These are phyloP conservation scores for Phellopilus nigrolimitatus DNA, from an alignment of 1,284 basidiomycete genomes.

Conservation along the genomic window DNA sequence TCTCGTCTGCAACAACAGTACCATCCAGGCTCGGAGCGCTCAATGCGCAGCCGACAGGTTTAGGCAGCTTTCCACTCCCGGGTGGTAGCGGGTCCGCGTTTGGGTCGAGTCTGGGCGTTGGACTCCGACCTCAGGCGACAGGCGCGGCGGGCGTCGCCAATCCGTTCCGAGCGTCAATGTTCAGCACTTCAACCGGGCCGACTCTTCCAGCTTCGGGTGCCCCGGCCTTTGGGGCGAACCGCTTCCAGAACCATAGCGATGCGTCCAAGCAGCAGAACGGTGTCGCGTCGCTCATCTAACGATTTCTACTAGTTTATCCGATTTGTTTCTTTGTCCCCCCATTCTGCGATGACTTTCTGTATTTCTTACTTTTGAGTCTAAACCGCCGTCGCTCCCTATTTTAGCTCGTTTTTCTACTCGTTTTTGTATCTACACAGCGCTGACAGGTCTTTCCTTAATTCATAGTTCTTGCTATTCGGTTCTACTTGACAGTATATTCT, in stretches of 20 bases:
- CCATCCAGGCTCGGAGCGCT: slow-evolving; percentile 22
- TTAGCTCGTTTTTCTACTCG: neutral
- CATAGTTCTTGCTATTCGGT: neutral
- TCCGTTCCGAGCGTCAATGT: slow-evolving; percentile 71
- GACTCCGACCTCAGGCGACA: slow-evolving; percentile 70
- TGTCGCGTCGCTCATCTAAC: slow-evolving; percentile 33
- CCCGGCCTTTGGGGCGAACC: slow-evolving; percentile 9
- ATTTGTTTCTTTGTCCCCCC: neutral
- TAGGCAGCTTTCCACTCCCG: slow-evolving; percentile 27
- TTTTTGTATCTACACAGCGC: slow-evolving; percentile 10
- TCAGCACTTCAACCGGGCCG: slow-evolving; percentile 26
- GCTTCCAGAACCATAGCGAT: slow-evolving; percentile 13
- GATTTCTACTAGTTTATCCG: neutral
- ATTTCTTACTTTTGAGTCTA: neutral
- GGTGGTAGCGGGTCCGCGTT: slow-evolving; percentile 25
- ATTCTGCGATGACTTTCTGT: neutral
- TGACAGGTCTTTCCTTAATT: slow-evolving; percentile 6
- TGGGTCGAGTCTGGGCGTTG: slow-evolving; percentile 46
- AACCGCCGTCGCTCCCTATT: slow-evolving; percentile 1
- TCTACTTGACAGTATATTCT: neutral
- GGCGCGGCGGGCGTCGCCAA: slow-evolving; percentile 58
- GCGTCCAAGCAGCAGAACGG: slow-evolving; percentile 30
- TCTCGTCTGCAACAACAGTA: slow-evolving; percentile 19
- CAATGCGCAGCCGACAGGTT: slow-evolving; percentile 32
- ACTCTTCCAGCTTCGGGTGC: slow-evolving; percentile 22